A percentile compares a stretch with the other conserved stretches of the same genome.
Conservation (phyloP, 768 basidiomycete genomes). For the Asterophora parasitica region DNA sequence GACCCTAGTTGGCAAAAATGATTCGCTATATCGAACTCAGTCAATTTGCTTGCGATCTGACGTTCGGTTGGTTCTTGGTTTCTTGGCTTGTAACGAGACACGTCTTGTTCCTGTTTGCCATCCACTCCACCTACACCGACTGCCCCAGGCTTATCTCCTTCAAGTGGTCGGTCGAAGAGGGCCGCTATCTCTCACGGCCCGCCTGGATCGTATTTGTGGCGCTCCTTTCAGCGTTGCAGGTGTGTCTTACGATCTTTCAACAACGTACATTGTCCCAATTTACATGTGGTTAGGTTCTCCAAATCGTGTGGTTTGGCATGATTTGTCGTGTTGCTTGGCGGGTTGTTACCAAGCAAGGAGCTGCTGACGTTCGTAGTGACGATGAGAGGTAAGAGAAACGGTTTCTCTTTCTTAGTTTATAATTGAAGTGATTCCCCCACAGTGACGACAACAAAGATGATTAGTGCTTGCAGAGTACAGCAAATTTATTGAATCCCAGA, state of each 20-base stretch:
- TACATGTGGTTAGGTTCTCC: slow-evolving; percentile 46
- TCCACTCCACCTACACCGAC: slow-evolving; percentile 57
- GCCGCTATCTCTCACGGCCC: slow-evolving; percentile 48
- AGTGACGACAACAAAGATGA: slow-evolving; percentile 30
- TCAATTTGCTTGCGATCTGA: slow-evolving; percentile 60
- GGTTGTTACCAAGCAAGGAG: slow-evolving; percentile 67
- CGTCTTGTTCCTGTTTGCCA: slow-evolving; percentile 68
- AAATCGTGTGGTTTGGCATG: slow-evolving; percentile 82
- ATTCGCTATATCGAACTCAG: slow-evolving; percentile 72
- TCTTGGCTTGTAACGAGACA: slow-evolving; percentile 93
- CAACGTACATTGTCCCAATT: too few relatives aligned
- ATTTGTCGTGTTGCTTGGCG: slow-evolving; percentile 81
- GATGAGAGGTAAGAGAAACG: slow-evolving; percentile 52
- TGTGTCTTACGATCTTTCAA: slow-evolving; percentile 22
- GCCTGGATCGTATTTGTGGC: slow-evolving; percentile 44
- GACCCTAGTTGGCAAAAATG: slow-evolving; percentile 94
- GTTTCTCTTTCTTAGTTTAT: slow-evolving; percentile 1
- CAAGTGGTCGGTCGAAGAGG: slow-evolving; percentile 54
- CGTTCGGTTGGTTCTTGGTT: slow-evolving; percentile 78
- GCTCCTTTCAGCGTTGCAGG: slow-evolving; percentile 61
- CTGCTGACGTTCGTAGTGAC: slow-evolving; percentile 83
- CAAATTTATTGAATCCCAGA: not conserved
- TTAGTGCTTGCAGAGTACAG: slow-evolving; percentile 15
- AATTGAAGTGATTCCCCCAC: slow-evolving; percentile 9
- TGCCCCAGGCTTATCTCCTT: slow-evolving; percentile 43